A percentile compares a stretch with the other conserved stretches of the same genome.
phyloP scores from a whole-genome alignment of 2,329 filamentous ascomycete genomes.

The Fusarium oxysporum region DNA sequence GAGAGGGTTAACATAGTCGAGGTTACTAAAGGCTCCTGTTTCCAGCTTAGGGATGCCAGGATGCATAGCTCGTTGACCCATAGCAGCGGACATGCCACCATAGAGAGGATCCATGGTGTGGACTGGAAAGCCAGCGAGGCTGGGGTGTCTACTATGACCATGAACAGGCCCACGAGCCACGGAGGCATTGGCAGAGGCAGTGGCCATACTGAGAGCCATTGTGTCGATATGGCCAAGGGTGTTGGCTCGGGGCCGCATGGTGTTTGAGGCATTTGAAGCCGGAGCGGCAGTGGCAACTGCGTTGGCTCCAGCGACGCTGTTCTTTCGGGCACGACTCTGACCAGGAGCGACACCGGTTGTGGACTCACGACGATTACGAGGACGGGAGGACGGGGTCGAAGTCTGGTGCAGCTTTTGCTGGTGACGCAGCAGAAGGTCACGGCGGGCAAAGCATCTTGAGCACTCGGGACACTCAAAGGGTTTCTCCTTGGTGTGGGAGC shows the following conservation, averaged over 20 bases:
- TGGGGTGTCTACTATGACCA: constrained; percentile 77
- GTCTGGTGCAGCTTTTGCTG: constrained; percentile 99
- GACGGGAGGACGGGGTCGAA: constrained; percentile 85
- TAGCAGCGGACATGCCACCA: constrained; percentile 76
- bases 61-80: constrained; percentile 73
- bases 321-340: constrained; percentile 86
- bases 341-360: constrained; percentile 76
- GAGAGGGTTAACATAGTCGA: constrained; percentile 76
- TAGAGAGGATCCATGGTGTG: constrained; percentile 72
- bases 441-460: constrained; percentile 90
- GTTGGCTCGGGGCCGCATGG: constrained; percentile 90
- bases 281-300: constrained; percentile 56
- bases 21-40: constrained; percentile 73
- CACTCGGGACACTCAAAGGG: constrained; percentile 98
- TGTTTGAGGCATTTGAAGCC: constrained; percentile 61
- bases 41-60: constrained; percentile 86
- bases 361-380: constrained; percentile 90
- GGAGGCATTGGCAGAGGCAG: constrained; percentile 67
- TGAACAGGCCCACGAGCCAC: constrained; percentile 61
- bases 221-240: constrained; percentile 95
- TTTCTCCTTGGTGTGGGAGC: constrained; percentile 99
- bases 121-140: constrained; percentile 74
- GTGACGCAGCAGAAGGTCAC: constrained; percentile 91
- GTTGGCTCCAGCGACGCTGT: constrained; percentile 78
- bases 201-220: constrained; percentile 75